Base-by-base conservation (phyloP, 176 grass and related monocot genomes). In the Hsuehochloa calcarea region DNA sequence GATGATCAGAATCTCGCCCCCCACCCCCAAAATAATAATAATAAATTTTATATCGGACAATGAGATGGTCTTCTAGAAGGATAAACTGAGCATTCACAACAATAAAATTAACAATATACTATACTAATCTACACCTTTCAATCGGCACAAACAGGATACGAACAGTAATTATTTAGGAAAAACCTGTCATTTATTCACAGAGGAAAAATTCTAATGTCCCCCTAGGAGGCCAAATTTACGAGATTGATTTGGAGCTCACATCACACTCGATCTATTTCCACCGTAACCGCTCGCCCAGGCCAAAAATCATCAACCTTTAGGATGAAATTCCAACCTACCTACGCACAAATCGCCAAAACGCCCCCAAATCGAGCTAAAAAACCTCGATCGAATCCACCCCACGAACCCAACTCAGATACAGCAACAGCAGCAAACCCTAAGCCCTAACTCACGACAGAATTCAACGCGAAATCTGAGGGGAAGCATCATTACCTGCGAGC, bases 401-500 rank as follows among this genome's bases (percentile, higher is more conserved):
- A 25, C 8, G 27, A 38, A 19, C 20, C 68, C 61, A 9, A 26
- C 50, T 5, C 50, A 23, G 38, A 29, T 15, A 27, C n/a, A 22
- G 7, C 80, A 17, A 19, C 35, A 58, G 25, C 83, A 44, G 22
- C 35, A 23, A 4, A 10, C 0, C 5, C 25, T 20, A 72, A 11
- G 9, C 17, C 19, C 74, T 65, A 65, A 31, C 84, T 65, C 74
- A 1, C 37, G 55, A 7, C 1, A 19, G n/a, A 43, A 69, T 64
- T 17, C 3, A 0, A 63, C 15, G 11, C 16, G 50, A 26, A 58
- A 23, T 26, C 6, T 0, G 45, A 72, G 1, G 19, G 6, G 22
- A 41, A 7, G 17, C 65, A 44, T 17, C 22, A 12, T 88, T 84
- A 89, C 87, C 87, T 74, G 38, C 47, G 78, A 58, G 6, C 13